Conservation (phyloP, 352 stramenopile species). For the Phytophthora idaei region DNA sequence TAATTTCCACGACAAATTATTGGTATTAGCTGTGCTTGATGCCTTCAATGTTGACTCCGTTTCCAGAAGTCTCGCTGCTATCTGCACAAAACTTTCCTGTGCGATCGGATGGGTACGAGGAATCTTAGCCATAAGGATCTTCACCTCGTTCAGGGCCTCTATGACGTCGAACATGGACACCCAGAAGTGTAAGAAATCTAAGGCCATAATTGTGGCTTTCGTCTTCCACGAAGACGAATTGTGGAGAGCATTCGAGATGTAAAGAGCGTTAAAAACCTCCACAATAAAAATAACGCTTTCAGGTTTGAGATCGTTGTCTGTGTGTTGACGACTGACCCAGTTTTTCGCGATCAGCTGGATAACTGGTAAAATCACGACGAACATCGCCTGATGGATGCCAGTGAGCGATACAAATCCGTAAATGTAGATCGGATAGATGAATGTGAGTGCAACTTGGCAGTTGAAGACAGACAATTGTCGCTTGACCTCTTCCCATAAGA, state of each 20-base stretch:
- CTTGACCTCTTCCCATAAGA: conserved; percentile 22
- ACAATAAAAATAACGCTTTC: conserved; percentile 59
- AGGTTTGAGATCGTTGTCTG: conserved; percentile 36
- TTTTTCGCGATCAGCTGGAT: conserved; percentile 57
- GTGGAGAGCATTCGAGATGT: conserved; percentile 45
- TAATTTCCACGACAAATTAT: background rate
- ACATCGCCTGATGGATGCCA: conserved; percentile 27
- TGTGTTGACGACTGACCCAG: conserved; percentile 30
- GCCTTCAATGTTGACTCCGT: background rate
- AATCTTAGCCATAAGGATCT: conserved; percentile 27
- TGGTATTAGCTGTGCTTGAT: background rate
- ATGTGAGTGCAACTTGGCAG: conserved; percentile 22
- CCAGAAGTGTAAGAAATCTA: conserved; percentile 30
- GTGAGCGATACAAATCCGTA: conserved; percentile 37
- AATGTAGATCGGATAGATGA: conserved; percentile 58
- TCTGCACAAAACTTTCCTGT: conserved; percentile 24
- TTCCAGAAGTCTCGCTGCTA: conserved; percentile 19
- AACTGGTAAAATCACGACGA: conserved; percentile 41
- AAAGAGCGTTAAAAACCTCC: conserved; percentile 59
- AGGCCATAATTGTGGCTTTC: conserved; percentile 15
- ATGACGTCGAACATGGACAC: conserved; percentile 30
- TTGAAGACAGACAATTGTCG: conserved; percentile 24
- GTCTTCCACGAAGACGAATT: conserved; percentile 30
- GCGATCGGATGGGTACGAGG: conserved; percentile 5
- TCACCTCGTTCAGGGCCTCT: conserved; percentile 16